Percentiles rank a stretch among this genome's conserved stretches.
phyloP scores from a whole-genome alignment of 148 eudicot genomes.

The Cornus controversa region DNA sequence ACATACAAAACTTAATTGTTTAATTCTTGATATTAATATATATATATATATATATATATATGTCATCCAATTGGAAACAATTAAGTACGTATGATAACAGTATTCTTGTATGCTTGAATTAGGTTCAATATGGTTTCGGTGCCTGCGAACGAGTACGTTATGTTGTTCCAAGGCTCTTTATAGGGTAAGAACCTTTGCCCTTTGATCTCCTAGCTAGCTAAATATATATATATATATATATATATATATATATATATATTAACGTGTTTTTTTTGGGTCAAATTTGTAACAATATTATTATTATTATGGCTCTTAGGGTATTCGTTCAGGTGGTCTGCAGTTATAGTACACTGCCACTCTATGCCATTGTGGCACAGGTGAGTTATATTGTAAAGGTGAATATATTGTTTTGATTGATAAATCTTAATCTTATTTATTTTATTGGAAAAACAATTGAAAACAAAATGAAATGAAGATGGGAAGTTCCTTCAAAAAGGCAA shows the following conservation, averaged over 20 bases:
- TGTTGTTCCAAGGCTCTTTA: slow-evolving; percentile 63
- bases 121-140: slow-evolving; percentile 63
- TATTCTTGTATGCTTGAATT: slow-evolving; percentile 1
- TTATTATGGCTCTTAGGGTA: slow-evolving; percentile 17
- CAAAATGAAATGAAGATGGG: slow-evolving; percentile 88
- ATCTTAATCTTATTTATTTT: not conserved
- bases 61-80: not conserved
- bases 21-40: too few relatives aligned
- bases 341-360: slow-evolving; percentile 62
- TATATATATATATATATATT: too few relatives aligned
- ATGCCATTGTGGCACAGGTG: slow-evolving; percentile 68
- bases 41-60: too few relatives aligned
- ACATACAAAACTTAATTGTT: not conserved
- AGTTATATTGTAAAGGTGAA: not conserved
- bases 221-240: not conserved
- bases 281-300: not conserved
- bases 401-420: not conserved
- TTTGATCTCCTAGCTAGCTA: too few relatives aligned
- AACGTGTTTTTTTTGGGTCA: too few relatives aligned
- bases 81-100: not conserved
- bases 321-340: slow-evolving; percentile 44
- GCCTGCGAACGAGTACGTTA: slow-evolving; percentile 67
- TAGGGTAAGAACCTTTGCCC: slow-evolving; percentile 60
- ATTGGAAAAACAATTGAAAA: not conserved
- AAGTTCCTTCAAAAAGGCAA: slow-evolving; percentile 70